Evolutionary conservation across 2,329 filamentous ascomycete genomes (phyloP), one percentile per base, ranked within the genome.

Genomic region (Orbilia quercus): DNA sequence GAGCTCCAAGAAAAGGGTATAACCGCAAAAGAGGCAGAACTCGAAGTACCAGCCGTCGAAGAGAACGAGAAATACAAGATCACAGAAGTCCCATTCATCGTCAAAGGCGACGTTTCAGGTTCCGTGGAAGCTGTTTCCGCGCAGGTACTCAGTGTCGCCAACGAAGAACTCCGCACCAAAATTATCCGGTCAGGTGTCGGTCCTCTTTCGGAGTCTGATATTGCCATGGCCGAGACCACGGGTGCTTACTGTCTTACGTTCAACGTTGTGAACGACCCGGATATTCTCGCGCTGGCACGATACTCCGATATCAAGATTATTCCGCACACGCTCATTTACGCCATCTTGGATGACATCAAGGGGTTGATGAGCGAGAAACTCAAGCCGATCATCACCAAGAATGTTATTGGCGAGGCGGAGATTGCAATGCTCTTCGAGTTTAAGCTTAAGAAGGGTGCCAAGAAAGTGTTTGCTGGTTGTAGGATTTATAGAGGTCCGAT

Each of bases 81-180:
- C 12, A 82, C 84, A 72, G 82, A 85, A 14, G 85, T 96, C 51
- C 90, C 90, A 77, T 95, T 98, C 81, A 87, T 95, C 69, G 84
- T 99, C 82, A 96, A 96, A 81, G 93, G 89, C 60, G 95, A 99
- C 78, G 95, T 98, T 16, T 91, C 90, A 74, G 95, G 95, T 38
- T 98, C 94, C 0, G 92, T 93, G 0, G 95, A 99, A 82, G 95
- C 95, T 1, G 90, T 98, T 1, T 84, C 89, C 72, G 89, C 91
- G 53, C 89, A 90, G 7, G 85, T 99, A 69, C 83, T 88, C 73
- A 87, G 89, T 70, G 84, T 97, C 75, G 92, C 93, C 75, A 96
- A 90, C 82, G 88, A 92, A 77, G 92, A 98, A 79, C 89, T 97
- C 40, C 86, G 84, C 31, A 86, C 93, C 12, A 87, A 88, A 65